phyloP scores from a whole-genome alignment of 106 monocot genomes.

The Gastrodia elata region DNA sequence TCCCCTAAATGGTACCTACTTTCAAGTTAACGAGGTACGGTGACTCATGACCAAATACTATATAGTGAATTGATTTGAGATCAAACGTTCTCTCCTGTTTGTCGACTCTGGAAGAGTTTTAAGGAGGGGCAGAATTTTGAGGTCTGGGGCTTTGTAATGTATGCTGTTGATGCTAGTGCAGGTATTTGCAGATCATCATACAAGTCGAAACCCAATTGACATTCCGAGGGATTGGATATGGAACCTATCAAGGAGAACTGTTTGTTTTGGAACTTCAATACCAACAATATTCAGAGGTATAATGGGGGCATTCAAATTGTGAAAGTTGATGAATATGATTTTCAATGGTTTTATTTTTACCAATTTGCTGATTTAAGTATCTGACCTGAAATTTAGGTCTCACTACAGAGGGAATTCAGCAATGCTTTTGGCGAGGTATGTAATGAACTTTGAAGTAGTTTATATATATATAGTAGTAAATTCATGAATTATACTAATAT shows the following conservation, averaged over 20 bases:
- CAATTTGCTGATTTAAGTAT: neutral
- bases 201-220: constrained; percentile 37
- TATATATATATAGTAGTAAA: too few relatives aligned
- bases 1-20: constrained; percentile 28
- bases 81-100: neutral
- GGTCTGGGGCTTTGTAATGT: neutral
- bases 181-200: constrained; percentile 59
- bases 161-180: constrained; percentile 7
- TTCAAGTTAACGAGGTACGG: constrained; percentile 26
- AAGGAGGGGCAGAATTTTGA: neutral
- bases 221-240: constrained; percentile 43
- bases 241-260: constrained; percentile 45
- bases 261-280: constrained; percentile 29
- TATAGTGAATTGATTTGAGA: neutral
- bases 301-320: neutral
- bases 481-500: too few relatives aligned
- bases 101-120: neutral
- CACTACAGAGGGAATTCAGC: constrained; percentile 22
- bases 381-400: constrained; percentile 12
- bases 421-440: constrained; percentile 33
- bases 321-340: neutral
- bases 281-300: constrained; percentile 52
- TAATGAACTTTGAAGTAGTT: neutral
- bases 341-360: neutral
- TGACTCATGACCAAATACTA: neutral